phyloP scores from a whole-genome alignment of 306 rosid genomes.

The Fragaria ananassa region DNA sequence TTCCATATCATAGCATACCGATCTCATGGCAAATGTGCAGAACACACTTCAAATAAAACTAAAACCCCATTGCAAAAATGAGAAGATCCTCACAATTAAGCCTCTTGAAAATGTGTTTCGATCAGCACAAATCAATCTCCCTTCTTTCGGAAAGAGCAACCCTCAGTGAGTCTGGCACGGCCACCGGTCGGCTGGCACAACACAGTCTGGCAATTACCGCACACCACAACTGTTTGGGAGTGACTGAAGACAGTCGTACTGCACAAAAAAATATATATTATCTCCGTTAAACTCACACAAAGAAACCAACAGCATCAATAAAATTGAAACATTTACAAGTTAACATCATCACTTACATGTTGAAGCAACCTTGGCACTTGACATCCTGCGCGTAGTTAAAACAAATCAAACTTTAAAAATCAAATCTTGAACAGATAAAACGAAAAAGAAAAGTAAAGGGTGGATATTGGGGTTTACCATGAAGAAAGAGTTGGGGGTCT shows the following conservation, averaged over 20 bases:
- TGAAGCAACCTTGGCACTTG: constrained; percentile 57
- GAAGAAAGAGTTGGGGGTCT: constrained; percentile 58
- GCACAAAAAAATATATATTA: not conserved
- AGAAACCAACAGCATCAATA: not conserved
- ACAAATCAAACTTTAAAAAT: not conserved
- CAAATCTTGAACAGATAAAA: not conserved
- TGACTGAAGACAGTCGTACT: constrained; percentile 51
- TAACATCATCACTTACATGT: constrained; percentile 35
- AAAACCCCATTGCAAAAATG: not conserved
- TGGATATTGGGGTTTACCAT: constrained; percentile 30
- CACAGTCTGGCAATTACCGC: constrained; percentile 52
- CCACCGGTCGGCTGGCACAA: constrained; percentile 56
- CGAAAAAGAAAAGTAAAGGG: no score
- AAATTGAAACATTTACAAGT: not conserved
- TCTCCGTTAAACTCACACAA: not conserved
- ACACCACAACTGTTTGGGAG: constrained; percentile 51
- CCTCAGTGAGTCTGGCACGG: constrained; percentile 47
- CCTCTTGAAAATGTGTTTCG: not conserved
- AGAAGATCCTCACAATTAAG: not conserved
- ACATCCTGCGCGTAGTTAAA: constrained; percentile 31
- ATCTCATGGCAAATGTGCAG: not conserved
- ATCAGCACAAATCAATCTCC: constrained; percentile 22
- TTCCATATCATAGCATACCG: not conserved
- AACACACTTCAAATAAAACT: not conserved
- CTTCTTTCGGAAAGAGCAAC: constrained; percentile 47